Evolutionary conservation across 129 eudicot genomes (phyloP), one percentile per base, ranked within the genome.

Genomic region (Sambucus nigra): DNA sequence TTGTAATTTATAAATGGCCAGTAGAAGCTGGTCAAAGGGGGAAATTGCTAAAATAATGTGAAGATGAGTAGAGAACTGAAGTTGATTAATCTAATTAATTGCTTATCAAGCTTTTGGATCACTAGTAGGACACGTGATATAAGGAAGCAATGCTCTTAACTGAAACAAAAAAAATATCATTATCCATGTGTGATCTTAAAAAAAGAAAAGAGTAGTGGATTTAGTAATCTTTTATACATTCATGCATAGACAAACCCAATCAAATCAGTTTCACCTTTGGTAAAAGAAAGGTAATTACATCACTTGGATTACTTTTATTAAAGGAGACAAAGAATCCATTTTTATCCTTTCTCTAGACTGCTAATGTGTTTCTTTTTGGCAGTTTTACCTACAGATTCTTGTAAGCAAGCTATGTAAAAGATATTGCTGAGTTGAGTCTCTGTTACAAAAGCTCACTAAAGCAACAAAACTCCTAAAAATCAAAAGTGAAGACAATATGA

Each of bases 401-500:
- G n/a, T n/a, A n/a, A n/a, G 47, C 47, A 2, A n/a, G 22, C 7
- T 42, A 42, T n/a, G 19, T 41, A 12, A 42, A 42, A 42, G 47
- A 42, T n/a, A 16, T 42, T n/a, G 42, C 12, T 35, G 8, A 18
- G 14, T 22, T 48, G 27, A 5, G 53, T 22, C 28, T 20, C 21
- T 21, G 53, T 20, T 22, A 48, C 27, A 21, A 21, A 20, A 48
- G 25, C 8, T 48, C 51, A 12, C 14, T 7, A 42, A 42, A 42
- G 47, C 17, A 42, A 16, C 19, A 42, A 42, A 42, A 11, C 47
- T 1, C 18, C 16, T 2, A 6, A 42, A 42, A 13, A 42, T n/a
- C 47, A 42, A 42, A 42, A 42, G 47, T n/a, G 47, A 13, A 42
- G 47, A 42, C 47, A 42, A 42, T 13, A 42, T 42, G 17, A 42